These are phyloP conservation scores for Metschnikowia amazonensis DNA, from an alignment of 805 yeast species.

Conservation along the genomic window DNA sequence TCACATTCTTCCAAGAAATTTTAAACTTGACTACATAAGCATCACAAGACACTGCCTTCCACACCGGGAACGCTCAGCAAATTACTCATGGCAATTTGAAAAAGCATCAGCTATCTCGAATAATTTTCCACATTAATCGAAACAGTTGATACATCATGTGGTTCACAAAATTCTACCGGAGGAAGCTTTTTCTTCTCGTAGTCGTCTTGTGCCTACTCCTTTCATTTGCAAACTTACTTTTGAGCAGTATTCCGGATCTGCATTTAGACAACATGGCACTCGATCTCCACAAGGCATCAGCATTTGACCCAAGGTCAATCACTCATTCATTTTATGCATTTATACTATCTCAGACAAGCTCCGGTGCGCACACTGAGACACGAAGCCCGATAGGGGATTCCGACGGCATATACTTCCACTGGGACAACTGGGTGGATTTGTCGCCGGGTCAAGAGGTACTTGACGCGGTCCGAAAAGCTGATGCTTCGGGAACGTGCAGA, in stretches of 20 bases:
- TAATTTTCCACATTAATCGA: background rate
- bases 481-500: slow-evolving; percentile 26
- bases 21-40: background rate
- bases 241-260: slow-evolving; percentile 20
- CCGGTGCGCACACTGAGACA: slow-evolving; percentile 3
- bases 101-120: background rate
- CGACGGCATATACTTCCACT: slow-evolving; percentile 33
- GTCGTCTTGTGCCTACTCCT: slow-evolving; percentile 9
- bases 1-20: background rate
- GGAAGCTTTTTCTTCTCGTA: slow-evolving; percentile 8
- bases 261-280: slow-evolving; percentile 23
- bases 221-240: slow-evolving; percentile 11
- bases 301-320: slow-evolving; percentile 26
- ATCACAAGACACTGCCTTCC: background rate
- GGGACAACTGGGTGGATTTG: slow-evolving; percentile 40
- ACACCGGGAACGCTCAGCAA: background rate
- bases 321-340: slow-evolving; percentile 10
- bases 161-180: slow-evolving; percentile 16
- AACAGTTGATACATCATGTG: slow-evolving; percentile 6
- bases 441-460: slow-evolving; percentile 23
- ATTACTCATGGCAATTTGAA: background rate
- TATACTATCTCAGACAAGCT: slow-evolving; percentile 7
- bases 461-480: slow-evolving; percentile 13
- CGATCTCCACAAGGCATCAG: slow-evolving; percentile 20
- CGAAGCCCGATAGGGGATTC: slow-evolving; percentile 1